Evolutionary conservation across 768 basidiomycete species (phyloP).

Genomic region (Imleria badia): DNA sequence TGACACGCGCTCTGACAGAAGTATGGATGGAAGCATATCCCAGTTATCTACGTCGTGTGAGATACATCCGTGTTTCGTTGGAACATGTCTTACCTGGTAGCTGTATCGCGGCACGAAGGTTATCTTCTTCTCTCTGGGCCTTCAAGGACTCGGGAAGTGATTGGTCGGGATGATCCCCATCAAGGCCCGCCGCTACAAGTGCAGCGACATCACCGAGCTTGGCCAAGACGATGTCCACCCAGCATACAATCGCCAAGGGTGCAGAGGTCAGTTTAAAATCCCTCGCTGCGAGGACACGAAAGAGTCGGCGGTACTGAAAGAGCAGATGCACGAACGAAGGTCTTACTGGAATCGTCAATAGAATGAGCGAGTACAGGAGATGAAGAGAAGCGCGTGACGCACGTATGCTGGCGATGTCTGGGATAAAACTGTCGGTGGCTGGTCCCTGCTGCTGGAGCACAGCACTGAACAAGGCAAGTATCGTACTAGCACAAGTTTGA

Average conservation of each 20-base stretch:
- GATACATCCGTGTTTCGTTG: not conserved
- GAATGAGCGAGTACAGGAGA: slow-evolving; percentile 6
- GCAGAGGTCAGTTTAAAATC: slow-evolving; percentile 24
- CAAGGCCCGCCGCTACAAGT: slow-evolving; percentile 30
- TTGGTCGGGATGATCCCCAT: slow-evolving; percentile 5
- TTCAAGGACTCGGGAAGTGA: slow-evolving; percentile 31
- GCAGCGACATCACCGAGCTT: slow-evolving; percentile 44
- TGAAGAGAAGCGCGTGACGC: not conserved
- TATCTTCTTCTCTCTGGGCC: slow-evolving; percentile 48
- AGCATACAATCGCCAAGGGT: slow-evolving; percentile 49
- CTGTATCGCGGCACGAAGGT: slow-evolving; percentile 59
- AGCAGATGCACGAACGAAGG: slow-evolving; percentile 37
- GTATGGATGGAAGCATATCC: slow-evolving; percentile 43
- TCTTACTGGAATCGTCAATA: slow-evolving; percentile 25
- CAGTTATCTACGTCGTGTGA: slow-evolving; percentile 47
- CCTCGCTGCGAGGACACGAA: slow-evolving; percentile 43
- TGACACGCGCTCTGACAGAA: slow-evolving; percentile 52
- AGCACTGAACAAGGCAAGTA: slow-evolving; percentile 33
- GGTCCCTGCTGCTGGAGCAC: slow-evolving; percentile 16
- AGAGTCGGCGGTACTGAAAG: slow-evolving; percentile 52
- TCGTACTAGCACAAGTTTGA: slow-evolving; percentile 32
- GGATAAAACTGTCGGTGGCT: slow-evolving; percentile 5
- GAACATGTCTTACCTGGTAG: slow-evolving; percentile 52
- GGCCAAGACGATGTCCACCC: slow-evolving; percentile 62
- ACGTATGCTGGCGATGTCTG: slow-evolving; percentile 21